These are phyloP conservation scores for Pseudohyphozyma bogoriensis DNA, from an alignment of 768 basidiomycete genomes.

Conservation along the genomic window DNA sequence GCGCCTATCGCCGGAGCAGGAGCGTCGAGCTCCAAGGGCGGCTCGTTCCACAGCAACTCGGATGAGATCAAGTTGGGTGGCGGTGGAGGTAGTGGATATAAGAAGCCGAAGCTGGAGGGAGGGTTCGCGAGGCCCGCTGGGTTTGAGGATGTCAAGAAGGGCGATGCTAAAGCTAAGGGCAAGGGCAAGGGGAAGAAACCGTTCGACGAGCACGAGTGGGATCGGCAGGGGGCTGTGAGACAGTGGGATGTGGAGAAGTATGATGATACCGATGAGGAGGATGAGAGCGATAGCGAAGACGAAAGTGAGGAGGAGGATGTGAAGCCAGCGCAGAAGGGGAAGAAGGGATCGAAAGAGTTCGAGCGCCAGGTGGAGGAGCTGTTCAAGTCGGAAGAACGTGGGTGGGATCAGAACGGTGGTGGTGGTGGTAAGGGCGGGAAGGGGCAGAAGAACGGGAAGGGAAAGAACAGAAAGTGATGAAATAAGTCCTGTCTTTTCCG, in stretches of 20 bases:
- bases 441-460: background rate
- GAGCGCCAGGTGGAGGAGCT: background rate
- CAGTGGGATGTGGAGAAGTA: conserved; percentile 11
- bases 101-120: background rate
- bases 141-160: conserved; percentile 17
- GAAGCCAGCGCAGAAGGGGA: background rate
- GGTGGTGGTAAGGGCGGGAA: background rate
- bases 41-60: background rate
- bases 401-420: background rate
- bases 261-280: background rate
- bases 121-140: conserved; percentile 14
- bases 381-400: background rate
- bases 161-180: background rate
- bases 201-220: conserved; percentile 11
- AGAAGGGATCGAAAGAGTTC: background rate
- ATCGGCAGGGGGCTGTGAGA: conserved; percentile 1
- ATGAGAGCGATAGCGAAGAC: background rate
- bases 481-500: background rate
- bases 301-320: background rate
- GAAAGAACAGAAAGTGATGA: background rate
- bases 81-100: background rate
- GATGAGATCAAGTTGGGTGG: background rate
- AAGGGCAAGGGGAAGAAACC: background rate
- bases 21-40: too few relatives aligned
- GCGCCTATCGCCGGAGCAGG: background rate